Base-by-base conservation (phyloP, 2,329 filamentous ascomycete genomes). In the Cladosporium sp. region DNA sequence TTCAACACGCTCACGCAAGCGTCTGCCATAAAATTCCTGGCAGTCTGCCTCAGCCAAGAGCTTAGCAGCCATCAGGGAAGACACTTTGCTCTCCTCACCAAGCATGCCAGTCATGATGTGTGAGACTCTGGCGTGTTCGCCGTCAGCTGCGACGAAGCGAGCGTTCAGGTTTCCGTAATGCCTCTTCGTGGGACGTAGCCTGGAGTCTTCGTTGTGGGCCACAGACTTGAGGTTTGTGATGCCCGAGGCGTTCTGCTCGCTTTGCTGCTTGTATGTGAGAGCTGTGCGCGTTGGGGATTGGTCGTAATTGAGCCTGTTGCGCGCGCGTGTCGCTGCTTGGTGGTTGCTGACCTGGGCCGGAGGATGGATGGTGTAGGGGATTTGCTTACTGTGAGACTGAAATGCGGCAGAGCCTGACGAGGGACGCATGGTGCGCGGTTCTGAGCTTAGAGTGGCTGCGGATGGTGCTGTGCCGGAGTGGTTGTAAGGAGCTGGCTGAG, bases 1-100 rank as follows among this genome's bases (percentile, higher is more conserved):
- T 25, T n/a, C 13, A 26, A 63, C 53, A 16, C 39, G 56, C n/a
- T 51, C 58, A 5, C 60, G 54, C 25, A 63, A 25, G 18, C 49
- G 23, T 36, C n/a, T 54, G 7, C 30, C 60, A 8, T 39, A 46
- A 5, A 48, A 5, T 32, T 56, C 49, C 23, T 56, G 36, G n/a
- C 34, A 18, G 16, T 63, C 60, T 11, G 60, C 60, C 23, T 63
- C 49, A 13, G 60, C 60, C 2, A 63, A 26, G 5, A 34, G 25
- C 13, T 32, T 48, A 14, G 49, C 36, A 13, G 23, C 43, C 48
- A 56, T 30, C 10, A 43, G 16, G 6, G 21, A 23, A 2, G 34
- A 30, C 32, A 56, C 28, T 2, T n/a, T 28, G 18, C 11, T 25
- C n/a, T 28, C 23, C 18, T 51, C 32, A 21, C 39, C 34, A 13